These are phyloP conservation scores for Beta macrorhiza DNA, from an alignment of 179 eudicot genomes.

Conservation along the genomic window DNA sequence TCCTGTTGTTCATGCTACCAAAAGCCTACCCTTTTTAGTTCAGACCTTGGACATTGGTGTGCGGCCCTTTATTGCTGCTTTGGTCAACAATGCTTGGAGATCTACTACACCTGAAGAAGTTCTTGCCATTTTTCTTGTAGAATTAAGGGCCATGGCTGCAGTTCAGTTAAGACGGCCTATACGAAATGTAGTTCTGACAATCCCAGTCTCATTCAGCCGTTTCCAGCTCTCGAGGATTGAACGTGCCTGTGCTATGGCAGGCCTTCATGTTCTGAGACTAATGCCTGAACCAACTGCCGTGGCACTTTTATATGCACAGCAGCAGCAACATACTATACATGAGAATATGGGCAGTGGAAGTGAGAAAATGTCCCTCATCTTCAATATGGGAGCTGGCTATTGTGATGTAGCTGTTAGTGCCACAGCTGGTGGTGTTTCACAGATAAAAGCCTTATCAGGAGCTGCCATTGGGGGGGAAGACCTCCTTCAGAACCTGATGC, in stretches of 20 bases:
- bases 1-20: slow-evolving; percentile 75
- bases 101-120: slow-evolving; percentile 92
- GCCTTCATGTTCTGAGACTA: slow-evolving; percentile 77
- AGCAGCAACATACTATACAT: slow-evolving; percentile 48
- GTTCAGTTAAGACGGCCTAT: slow-evolving; percentile 54
- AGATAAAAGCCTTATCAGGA: slow-evolving; percentile 71
- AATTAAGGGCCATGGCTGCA: slow-evolving; percentile 69
- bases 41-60: slow-evolving; percentile 80
- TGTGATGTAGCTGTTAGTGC: slow-evolving; percentile 77
- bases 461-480: slow-evolving; percentile 79
- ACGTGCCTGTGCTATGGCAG: slow-evolving; percentile 93
- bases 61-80: slow-evolving; percentile 77
- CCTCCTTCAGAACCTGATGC: slow-evolving; percentile 69
- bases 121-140: slow-evolving; percentile 76
- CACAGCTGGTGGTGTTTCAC: slow-evolving; percentile 86
- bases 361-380: slow-evolving; percentile 70
- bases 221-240: slow-evolving; percentile 69
- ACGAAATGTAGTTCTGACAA: slow-evolving; percentile 58
- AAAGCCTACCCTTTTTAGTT: slow-evolving; percentile 73
- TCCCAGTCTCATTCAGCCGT: slow-evolving; percentile 83
- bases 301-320: slow-evolving; percentile 75
- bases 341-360: slow-evolving; percentile 78
- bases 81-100: slow-evolving; percentile 77
- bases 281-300: slow-evolving; percentile 96
- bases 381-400: slow-evolving; percentile 92